Base-by-base conservation (phyloP, 1,139 yeast species). In the Pichia sp. region DNA sequence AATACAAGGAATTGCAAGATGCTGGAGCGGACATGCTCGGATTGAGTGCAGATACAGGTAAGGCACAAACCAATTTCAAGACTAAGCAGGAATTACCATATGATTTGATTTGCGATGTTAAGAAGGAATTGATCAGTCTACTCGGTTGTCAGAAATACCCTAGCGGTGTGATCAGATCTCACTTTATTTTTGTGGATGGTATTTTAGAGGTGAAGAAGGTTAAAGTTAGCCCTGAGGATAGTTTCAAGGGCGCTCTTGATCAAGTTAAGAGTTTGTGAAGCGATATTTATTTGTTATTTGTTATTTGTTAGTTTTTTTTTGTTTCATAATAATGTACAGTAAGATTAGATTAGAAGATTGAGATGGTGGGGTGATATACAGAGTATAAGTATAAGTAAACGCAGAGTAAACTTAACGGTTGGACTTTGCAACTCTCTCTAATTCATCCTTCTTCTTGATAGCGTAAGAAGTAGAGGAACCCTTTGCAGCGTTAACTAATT, bases 381-480 rank as follows among this genome's bases (percentile, higher is more conserved):
- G n/a, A n/a, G n/a, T n/a, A n/a, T n/a, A n/a, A n/a, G n/a, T n/a
- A n/a, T n/a, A n/a, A n/a, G n/a, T n/a, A n/a, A n/a, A 60, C 64
- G 59, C 59, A 34, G 13, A 42, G 35, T 37, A 27, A 25, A 25
- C 37, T 83, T 91, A 91, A 86, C 98, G 97, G 94, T 91, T 91
- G 70, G 97, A 87, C 77, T 91, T 91, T 70, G 98, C 98, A 72
- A 91, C 98, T 84, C 98, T 94, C 81, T 93, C 98, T 72, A 91
- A 84, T 81, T 91, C 99, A 72, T 93, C 98, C 94, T 93, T 93
- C 97, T 93, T 93, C 93, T 93, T 93, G 77, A 93, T 93, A 63
- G 98, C 98, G 70, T 88, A 93, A 66, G 98, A 93, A 72, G 96
- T 93, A 60, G 98, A 88, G 63, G 98, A 91, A 74, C 98, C 98